Conservation (phyloP, 371 early-diverging fungal species). For the Saksenaea vasiformis region DNA sequence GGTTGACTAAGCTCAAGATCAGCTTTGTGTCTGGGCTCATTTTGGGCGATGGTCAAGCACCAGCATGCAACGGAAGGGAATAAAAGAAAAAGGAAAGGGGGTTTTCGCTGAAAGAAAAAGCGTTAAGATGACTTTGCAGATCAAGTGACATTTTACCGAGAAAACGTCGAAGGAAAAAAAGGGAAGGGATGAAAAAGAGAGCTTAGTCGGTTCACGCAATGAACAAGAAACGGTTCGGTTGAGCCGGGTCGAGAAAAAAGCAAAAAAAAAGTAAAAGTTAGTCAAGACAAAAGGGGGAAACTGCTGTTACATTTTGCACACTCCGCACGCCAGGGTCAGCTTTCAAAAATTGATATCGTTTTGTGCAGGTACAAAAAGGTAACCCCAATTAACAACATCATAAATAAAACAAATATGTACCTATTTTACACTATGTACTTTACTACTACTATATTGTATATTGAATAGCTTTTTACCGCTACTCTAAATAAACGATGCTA, state of each 20-base stretch:
- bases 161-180: conserved; percentile 4
- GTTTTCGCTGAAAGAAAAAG: neutral
- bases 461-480: too few species aligned
- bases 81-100: neutral
- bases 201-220: neutral
- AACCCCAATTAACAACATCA: neutral
- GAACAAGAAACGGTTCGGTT: conserved; percentile 1
- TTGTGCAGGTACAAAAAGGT: neutral
- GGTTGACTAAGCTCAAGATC: conserved; percentile 44
- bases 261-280: neutral
- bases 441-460: too few species aligned
- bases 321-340: neutral
- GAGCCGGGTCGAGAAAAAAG: conserved; percentile 3
- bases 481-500: too few species aligned
- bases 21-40: conserved; percentile 47
- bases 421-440: too few species aligned
- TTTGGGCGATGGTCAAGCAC: conserved; percentile 3
- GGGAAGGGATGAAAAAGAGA: conserved; percentile 3
- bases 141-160: conserved; percentile 1
- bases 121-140: neutral
- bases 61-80: neutral
- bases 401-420: neutral
- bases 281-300: conserved; percentile 5
- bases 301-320: neutral
- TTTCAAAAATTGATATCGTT: neutral